These are phyloP conservation scores for Thymus quinquecostatus DNA, from an alignment of 257 asterid genomes.

Conservation along the genomic window DNA sequence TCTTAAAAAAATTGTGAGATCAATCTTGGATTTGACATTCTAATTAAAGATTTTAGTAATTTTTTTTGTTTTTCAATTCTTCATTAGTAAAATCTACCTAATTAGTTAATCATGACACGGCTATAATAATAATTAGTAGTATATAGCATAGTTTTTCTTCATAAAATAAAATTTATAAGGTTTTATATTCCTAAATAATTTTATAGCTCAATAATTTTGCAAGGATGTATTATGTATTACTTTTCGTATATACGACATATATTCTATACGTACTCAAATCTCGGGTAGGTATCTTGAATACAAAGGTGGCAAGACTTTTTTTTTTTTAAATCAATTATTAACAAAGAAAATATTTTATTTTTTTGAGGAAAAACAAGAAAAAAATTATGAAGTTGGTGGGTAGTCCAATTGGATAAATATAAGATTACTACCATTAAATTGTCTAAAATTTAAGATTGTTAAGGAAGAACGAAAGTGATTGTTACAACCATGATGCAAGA, in stretches of 20 bases:
- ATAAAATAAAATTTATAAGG: neutral
- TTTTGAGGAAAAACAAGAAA: no score
- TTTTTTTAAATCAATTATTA: no score
- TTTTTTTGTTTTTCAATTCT: neutral
- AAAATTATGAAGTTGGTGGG: neutral
- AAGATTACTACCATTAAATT: neutral
- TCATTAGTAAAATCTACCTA: neutral
- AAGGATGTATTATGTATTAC: neutral
- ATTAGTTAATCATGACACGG: neutral
- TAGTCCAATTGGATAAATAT: neutral
- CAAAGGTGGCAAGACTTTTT: neutral
- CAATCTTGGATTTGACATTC: neutral
- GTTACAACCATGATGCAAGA: slow-evolving; percentile 2
- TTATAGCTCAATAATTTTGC: neutral
- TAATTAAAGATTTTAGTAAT: neutral
- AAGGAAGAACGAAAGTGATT: slow-evolving; percentile 11
- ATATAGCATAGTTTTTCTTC: no score
- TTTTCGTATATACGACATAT: neutral
- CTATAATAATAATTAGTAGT: no score
- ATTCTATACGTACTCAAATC: neutral
- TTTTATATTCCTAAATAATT: no score
- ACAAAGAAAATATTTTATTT: no score
- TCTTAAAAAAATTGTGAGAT: neutral
- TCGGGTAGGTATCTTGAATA: neutral
- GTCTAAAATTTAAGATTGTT: neutral